Percentiles rank a stretch among this genome's conserved stretches.
phyloP scores from a whole-genome alignment of 768 basidiomycete species.

The Mycena crocata region DNA sequence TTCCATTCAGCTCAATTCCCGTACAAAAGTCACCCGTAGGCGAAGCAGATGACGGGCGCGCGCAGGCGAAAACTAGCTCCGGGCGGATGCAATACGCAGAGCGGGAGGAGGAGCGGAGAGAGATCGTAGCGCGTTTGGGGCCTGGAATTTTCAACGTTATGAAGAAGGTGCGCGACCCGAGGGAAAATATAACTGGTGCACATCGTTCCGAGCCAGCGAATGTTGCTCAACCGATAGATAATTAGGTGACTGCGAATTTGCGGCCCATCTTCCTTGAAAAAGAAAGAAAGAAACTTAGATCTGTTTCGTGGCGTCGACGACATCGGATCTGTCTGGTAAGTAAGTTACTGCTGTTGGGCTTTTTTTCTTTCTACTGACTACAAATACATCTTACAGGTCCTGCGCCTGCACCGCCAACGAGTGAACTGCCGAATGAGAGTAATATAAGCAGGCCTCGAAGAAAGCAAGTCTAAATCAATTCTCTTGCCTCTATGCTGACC shows the following conservation, averaged over 20 bases:
- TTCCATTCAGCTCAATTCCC: constrained; percentile 21
- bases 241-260: constrained; percentile 2
- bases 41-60: constrained; percentile 58
- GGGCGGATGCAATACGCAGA: constrained; percentile 78
- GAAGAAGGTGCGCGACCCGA: constrained; percentile 61
- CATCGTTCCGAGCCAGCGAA: not conserved
- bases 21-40: constrained; percentile 28
- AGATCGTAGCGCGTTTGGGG: constrained; percentile 82
- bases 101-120: constrained; percentile 69
- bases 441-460: constrained; percentile 5
- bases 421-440: not conserved
- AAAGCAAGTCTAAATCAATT: not conserved
- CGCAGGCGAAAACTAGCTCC: constrained; percentile 72
- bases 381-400: not conserved
- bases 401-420: not conserved
- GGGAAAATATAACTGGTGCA: constrained; percentile 48
- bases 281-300: no score
- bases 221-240: not conserved
- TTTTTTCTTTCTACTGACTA: not conserved
- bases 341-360: not conserved
- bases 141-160: constrained; percentile 71
- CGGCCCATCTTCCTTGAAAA: not conserved
- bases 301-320: no score
- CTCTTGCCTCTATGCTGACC: not conserved
- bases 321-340: no score